phyloP scores from a whole-genome alignment of 2,329 filamentous ascomycete species.

The Colletotrichum higginsianum region DNA sequence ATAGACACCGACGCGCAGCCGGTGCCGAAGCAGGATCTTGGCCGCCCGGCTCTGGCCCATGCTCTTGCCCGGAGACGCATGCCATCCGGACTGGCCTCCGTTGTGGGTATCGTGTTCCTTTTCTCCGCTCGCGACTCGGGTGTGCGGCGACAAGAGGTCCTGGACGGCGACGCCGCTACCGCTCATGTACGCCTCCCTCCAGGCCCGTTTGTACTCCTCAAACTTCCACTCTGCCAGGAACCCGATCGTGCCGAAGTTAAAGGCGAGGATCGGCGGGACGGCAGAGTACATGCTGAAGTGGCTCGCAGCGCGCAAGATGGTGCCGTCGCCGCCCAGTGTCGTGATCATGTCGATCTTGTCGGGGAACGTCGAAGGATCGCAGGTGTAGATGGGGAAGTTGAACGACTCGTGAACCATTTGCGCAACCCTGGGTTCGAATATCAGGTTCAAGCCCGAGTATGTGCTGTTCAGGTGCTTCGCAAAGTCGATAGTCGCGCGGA shows the following conservation, averaged over 20 bases:
- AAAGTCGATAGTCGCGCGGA: slow-evolving; percentile 67
- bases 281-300: slow-evolving; percentile 80
- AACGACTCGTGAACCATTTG: slow-evolving; percentile 78
- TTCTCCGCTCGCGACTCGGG: slow-evolving; percentile 52
- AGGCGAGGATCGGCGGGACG: slow-evolving; percentile 92
- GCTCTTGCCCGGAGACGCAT: slow-evolving; percentile 81
- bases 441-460: slow-evolving; percentile 85
- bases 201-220: slow-evolving; percentile 90
- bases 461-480: slow-evolving; percentile 82
- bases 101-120: slow-evolving; percentile 46
- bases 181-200: slow-evolving; percentile 92
- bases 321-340: slow-evolving; percentile 94
- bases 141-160: slow-evolving; percentile 58
- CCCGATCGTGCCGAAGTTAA: slow-evolving; percentile 96
- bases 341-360: slow-evolving; percentile 89
- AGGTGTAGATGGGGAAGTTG: slow-evolving; percentile 80
- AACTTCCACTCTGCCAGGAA: slow-evolving; percentile 99
- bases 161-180: slow-evolving; percentile 67
- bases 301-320: slow-evolving; percentile 87
- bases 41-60: slow-evolving; percentile 83
- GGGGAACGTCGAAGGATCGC: slow-evolving; percentile 69
- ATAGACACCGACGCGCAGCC: slow-evolving; percentile 89
- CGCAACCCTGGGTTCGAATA: slow-evolving; percentile 86
- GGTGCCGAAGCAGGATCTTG: slow-evolving; percentile 87
- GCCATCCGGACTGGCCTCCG: slow-evolving; percentile 69